A percentile compares a stretch with the other conserved stretches of the same genome.
phyloP scores from a whole-genome alignment of 108 stramenopile species.

The Heterococcus sp. region DNA sequence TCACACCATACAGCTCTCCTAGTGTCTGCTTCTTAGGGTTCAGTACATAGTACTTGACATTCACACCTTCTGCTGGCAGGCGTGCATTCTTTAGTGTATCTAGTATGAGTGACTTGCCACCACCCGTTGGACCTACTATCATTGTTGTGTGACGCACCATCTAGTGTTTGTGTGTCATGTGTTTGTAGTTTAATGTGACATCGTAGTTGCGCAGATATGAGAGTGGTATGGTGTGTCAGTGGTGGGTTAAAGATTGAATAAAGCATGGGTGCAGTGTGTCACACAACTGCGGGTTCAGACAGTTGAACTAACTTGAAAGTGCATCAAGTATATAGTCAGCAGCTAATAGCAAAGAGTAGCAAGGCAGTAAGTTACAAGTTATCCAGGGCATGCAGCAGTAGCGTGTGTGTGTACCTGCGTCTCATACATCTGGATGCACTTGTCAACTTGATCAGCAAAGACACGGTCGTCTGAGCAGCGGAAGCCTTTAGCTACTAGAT shows the following conservation, averaged over 20 bases:
- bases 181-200: not conserved
- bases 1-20: conserved; percentile 68
- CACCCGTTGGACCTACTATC: conserved; percentile 72
- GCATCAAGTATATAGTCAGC: no score
- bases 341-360: no score
- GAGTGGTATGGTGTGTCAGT: no score
- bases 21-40: conserved; percentile 69
- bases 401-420: no score
- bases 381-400: no score
- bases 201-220: no score
- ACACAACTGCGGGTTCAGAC: no score
- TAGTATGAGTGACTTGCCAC: conserved; percentile 65
- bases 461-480: conserved; percentile 58
- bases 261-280: no score
- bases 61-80: conserved; percentile 50
- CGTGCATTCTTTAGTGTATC: conserved; percentile 61
- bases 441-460: conserved; percentile 64
- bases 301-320: no score
- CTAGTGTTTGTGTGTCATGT: conserved; percentile 2
- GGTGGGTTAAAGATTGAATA: no score
- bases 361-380: no score
- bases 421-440: conserved; percentile 72
- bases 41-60: conserved; percentile 59
- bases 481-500: conserved; percentile 54
- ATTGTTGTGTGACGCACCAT: conserved; percentile 65